Conservation (phyloP, 192 early-diverging fungal species). For the Geranomyces michiganensis region DNA sequence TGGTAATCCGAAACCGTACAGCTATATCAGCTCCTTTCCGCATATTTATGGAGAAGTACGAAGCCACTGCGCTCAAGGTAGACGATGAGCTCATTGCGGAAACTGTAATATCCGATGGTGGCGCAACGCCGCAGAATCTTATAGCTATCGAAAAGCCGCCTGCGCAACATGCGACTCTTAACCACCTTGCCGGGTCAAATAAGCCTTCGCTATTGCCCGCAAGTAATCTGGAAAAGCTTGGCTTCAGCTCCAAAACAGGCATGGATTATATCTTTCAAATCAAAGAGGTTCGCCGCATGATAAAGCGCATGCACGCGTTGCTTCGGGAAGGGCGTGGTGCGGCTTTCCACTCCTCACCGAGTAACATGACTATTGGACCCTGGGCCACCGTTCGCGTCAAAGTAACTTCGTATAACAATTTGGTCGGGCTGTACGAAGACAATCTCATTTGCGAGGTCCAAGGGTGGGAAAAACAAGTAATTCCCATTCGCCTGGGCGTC, state of each 20-base stretch:
- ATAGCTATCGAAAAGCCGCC: neutral
- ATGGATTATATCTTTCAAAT: slow-evolving; percentile 48
- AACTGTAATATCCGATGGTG: neutral
- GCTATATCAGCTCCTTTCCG: slow-evolving; percentile 44
- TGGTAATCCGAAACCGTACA: slow-evolving; percentile 47
- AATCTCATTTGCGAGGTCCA: slow-evolving; percentile 45
- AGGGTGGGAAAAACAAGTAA: slow-evolving; percentile 33
- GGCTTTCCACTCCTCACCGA: slow-evolving; percentile 51
- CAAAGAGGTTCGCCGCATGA: slow-evolving; percentile 43
- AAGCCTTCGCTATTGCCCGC: slow-evolving; percentile 14
- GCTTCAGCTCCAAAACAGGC: slow-evolving; percentile 53
- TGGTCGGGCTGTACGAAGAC: slow-evolving; percentile 53
- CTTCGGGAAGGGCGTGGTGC: slow-evolving; percentile 55
- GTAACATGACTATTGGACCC: slow-evolving; percentile 40
- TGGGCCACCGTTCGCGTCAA: slow-evolving; percentile 47
- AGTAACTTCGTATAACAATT: slow-evolving; percentile 54
- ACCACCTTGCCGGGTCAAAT: neutral
- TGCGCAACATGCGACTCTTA: neutral
- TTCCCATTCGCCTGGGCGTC: slow-evolving; percentile 49
- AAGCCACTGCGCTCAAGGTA: slow-evolving; percentile 33
- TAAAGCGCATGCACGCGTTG: slow-evolving; percentile 46
- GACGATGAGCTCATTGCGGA: slow-evolving; percentile 22
- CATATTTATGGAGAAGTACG: slow-evolving; percentile 47
- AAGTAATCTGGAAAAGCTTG: slow-evolving; percentile 41
- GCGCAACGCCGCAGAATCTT: neutral